Conservation (phyloP, 495 filamentous ascomycete species). For the Penicillium pancosmium region DNA sequence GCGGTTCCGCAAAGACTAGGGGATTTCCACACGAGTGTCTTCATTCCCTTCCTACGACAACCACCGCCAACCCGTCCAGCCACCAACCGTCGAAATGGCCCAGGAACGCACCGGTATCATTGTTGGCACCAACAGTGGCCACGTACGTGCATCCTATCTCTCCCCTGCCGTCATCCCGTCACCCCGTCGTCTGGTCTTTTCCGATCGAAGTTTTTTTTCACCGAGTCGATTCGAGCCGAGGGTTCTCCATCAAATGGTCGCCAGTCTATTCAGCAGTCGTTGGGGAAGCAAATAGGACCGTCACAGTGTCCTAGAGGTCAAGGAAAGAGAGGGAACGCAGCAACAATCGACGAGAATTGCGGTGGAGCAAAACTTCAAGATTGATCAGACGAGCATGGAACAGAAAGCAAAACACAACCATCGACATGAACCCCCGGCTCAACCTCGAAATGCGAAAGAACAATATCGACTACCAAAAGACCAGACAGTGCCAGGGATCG, state of each 20-base stretch:
- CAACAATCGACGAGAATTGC: background rate
- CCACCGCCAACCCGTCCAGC: constrained; percentile 48
- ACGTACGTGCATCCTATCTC: constrained; percentile 62
- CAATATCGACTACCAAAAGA: background rate
- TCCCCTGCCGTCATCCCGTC: constrained; percentile 9
- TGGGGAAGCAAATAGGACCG: background rate
- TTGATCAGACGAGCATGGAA: constrained; percentile 9
- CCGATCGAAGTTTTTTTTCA: constrained; percentile 16
- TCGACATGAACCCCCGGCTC: constrained; percentile 15
- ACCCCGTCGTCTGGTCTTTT: constrained; percentile 21
- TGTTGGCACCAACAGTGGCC: constrained; percentile 84
- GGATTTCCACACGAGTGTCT: constrained; percentile 40
- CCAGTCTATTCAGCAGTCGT: constrained; percentile 1
- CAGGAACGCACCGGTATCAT: constrained; percentile 74
- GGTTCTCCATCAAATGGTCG: constrained; percentile 15
- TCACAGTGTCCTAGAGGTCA: background rate
- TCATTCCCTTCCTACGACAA: constrained; percentile 44
- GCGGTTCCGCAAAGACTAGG: constrained; percentile 38
- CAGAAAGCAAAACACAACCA: constrained; percentile 5
- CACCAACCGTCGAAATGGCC: constrained; percentile 57
- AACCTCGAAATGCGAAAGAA: constrained; percentile 10
- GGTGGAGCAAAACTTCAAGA: constrained; percentile 17
- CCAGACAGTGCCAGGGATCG: constrained; percentile 1
- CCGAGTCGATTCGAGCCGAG: constrained; percentile 20
- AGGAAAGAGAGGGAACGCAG: background rate